Percentiles rank a stretch among this genome's conserved stretches.
phyloP scores from a whole-genome alignment of 495 filamentous ascomycete species.

The Xylaria grammica region DNA sequence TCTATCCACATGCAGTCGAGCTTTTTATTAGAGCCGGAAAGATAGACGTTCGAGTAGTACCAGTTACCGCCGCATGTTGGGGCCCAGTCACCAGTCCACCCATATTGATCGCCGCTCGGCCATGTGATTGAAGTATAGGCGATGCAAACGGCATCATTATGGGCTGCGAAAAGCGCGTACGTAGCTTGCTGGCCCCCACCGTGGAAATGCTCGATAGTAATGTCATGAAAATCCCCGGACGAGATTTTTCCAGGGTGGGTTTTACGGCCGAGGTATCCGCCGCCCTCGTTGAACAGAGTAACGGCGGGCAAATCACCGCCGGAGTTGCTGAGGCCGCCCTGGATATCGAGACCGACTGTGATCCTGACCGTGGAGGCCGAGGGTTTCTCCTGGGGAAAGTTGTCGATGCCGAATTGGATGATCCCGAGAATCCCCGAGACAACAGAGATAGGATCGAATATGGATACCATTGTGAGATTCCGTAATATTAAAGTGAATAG shows the following conservation, averaged over 20 bases:
- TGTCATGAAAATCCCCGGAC: slow-evolving; percentile 29
- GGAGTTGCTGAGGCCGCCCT: slow-evolving; percentile 26
- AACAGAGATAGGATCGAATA: slow-evolving; percentile 30
- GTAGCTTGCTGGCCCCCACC: slow-evolving; percentile 30
- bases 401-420: slow-evolving; percentile 30
- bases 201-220: slow-evolving; percentile 27
- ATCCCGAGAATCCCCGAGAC: slow-evolving; percentile 27
- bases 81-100: slow-evolving; percentile 39
- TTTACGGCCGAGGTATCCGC: slow-evolving; percentile 32
- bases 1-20: slow-evolving; percentile 41
- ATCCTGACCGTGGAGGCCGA: slow-evolving; percentile 30
- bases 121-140: slow-evolving; percentile 34
- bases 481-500: not conserved
- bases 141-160: slow-evolving; percentile 41
- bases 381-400: slow-evolving; percentile 20
- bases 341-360: slow-evolving; percentile 34
- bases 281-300: slow-evolving; percentile 37
- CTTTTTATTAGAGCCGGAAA: slow-evolving; percentile 48
- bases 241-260: slow-evolving; percentile 30
- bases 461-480: slow-evolving; percentile 21
- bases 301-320: slow-evolving; percentile 42
- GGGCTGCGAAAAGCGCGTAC: slow-evolving; percentile 38
- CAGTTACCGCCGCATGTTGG: slow-evolving; percentile 30
- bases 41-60: slow-evolving; percentile 52
- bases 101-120: slow-evolving; percentile 31